These are phyloP conservation scores for Torulaspora delbrueckii DNA, from an alignment of 805 yeast species.

Conservation along the genomic window DNA sequence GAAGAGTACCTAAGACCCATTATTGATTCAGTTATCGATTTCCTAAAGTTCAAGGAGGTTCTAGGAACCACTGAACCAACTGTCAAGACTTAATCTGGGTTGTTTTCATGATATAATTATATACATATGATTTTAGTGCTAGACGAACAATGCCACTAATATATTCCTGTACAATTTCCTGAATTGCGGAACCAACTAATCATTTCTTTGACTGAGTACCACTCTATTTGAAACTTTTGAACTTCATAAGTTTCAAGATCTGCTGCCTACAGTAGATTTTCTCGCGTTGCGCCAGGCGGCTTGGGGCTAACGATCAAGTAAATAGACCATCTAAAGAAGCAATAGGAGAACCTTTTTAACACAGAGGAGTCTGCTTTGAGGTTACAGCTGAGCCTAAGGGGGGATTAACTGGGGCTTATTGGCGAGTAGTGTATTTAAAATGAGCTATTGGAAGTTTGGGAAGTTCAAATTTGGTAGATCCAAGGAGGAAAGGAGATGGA, in stretches of 20 bases:
- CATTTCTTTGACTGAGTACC: too few relatives aligned
- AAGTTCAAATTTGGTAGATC: conserved; percentile 35
- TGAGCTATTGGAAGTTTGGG: conserved; percentile 35
- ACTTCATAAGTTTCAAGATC: not conserved
- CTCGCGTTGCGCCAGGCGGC: not conserved
- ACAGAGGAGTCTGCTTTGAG: not conserved
- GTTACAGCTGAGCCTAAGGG: not conserved
- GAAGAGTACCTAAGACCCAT: conserved; percentile 64
- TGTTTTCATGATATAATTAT: not conserved
- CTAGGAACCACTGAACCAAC: conserved; percentile 84
- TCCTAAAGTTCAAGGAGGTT: conserved; percentile 65
- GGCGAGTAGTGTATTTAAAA: conserved; percentile 2
- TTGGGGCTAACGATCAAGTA: not conserved
- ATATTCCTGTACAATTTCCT: too few relatives aligned
- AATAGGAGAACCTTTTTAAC: not conserved
- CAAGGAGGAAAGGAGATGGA: conserved; percentile 29
- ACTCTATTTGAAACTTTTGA: too few relatives aligned
- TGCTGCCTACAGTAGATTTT: not conserved
- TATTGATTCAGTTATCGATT: conserved; percentile 56
- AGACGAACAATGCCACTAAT: too few relatives aligned
- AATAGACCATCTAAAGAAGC: not conserved
- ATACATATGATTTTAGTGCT: not conserved
- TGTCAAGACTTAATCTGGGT: conserved; percentile 59
- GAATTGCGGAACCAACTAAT: too few relatives aligned
- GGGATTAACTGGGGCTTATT: not conserved